Percentiles rank a stretch among this genome's conserved stretches.
phyloP scores from a whole-genome alignment of 306 rosid genomes.

The Quercus ilex region DNA sequence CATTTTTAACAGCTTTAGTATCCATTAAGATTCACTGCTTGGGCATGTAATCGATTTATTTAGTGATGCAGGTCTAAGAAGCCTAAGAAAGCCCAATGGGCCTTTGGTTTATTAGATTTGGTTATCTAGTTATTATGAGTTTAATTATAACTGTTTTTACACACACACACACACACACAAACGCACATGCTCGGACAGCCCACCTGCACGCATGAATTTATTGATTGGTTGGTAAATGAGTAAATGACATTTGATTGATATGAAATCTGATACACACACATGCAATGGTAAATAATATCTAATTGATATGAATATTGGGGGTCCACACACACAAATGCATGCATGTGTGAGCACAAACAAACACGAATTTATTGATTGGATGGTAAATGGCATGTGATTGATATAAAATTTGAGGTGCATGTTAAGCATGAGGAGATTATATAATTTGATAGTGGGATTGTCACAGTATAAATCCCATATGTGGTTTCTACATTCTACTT shows the following conservation, averaged over 20 bases:
- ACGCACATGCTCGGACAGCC: too few relatives aligned
- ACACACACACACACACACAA: too few relatives aligned
- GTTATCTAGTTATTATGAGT: background rate
- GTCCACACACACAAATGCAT: too few relatives aligned
- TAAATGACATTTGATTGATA: too few relatives aligned
- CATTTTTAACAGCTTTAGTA: background rate
- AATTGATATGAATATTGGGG: too few relatives aligned
- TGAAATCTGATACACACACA: too few relatives aligned
- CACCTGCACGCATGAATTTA: too few relatives aligned
- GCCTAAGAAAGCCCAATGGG: too few relatives aligned
- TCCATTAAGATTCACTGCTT: background rate
- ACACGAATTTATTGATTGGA: background rate
- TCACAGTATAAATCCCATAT: background rate
- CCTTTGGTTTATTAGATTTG: background rate
- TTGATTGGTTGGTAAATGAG: too few relatives aligned
- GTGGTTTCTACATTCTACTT: too few relatives aligned
- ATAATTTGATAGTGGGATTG: background rate
- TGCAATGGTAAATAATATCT: too few relatives aligned
- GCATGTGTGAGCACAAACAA: too few relatives aligned
- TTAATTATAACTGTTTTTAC: background rate
- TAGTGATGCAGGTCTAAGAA: background rate
- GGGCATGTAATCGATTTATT: background rate
- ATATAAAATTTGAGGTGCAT: background rate
- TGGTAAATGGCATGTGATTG: background rate
- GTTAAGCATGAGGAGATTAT: background rate